Base-by-base conservation (phyloP, 208 protist genomes). In the Trypanosoma theileri region DNA sequence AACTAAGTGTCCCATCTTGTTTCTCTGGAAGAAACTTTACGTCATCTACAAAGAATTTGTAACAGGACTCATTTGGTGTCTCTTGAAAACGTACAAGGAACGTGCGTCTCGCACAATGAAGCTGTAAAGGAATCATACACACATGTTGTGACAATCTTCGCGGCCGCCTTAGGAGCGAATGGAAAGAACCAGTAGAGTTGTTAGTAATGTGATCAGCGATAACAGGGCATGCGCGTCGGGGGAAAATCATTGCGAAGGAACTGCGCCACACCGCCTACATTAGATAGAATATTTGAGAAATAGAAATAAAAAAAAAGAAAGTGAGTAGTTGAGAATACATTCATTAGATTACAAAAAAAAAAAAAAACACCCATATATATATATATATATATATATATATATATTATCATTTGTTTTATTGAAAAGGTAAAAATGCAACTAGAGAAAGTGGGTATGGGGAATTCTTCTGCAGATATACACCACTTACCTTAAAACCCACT, bases 21-120 rank as follows among this genome's bases (percentile, higher is more conserved):
- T 59, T 56, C 66, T 48, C 51, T 11, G 86, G 86, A 0, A 96
- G 75, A 66, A 96, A 92, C 50, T 69, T 67, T 14, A 82, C 70
- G 16, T 63, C 76, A 45, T 93, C 81, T 2, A 96, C 81, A 59
- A 82, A 90, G 53, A 96, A 96, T 66, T 91, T 92, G 75, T 92
- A 93, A 64, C 88, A 96, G 22, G 75, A 74, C 21, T 89, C 82
- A 67, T 96, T 96, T 4, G 91, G 91, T 3, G 91, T 96, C 3
- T 78, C 72, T 40, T 86, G 79, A 66, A 96, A 96, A 59, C 80
- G 85, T 16, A 96, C 88, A 59, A 96, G 83, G 51, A 86, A 87
- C 14, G 28, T 53, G 12, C 72, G 63, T 48, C 55, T 22, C 73
- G 73, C 0, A 31, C 46, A 19, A 42, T n/a, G 0, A 56, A 46